Evolutionary conservation across 2,329 filamentous ascomycete genomes (phyloP).

Genomic region (Cytospora leucostoma): DNA sequence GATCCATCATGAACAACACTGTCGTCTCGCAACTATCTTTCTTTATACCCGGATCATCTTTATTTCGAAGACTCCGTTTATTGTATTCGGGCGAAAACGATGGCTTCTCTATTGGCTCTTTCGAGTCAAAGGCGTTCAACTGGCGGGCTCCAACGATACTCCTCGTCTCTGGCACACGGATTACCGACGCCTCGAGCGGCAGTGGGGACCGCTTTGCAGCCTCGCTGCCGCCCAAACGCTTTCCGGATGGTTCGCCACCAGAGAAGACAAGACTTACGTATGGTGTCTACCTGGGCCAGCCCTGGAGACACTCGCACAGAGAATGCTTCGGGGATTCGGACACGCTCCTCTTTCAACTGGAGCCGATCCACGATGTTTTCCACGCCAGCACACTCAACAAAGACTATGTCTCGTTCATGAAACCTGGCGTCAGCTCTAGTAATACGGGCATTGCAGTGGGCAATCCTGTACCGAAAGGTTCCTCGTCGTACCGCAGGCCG

Average conservation of each 20-base stretch:
- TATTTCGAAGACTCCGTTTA: slow-evolving; percentile 66
- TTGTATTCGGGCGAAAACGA: slow-evolving; percentile 71
- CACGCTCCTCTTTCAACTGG: slow-evolving; percentile 70
- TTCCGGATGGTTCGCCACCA: slow-evolving; percentile 46
- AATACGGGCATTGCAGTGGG: slow-evolving; percentile 67
- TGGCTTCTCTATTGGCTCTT: slow-evolving; percentile 77
- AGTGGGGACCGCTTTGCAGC: slow-evolving; percentile 62
- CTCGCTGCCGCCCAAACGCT: slow-evolving; percentile 63
- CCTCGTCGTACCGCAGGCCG: slow-evolving; percentile 46
- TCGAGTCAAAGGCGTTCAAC: slow-evolving; percentile 74
- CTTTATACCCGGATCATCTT: slow-evolving; percentile 64
- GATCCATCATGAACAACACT: slow-evolving; percentile 66
- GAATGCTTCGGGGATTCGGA: slow-evolving; percentile 67
- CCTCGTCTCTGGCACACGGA: slow-evolving; percentile 65
- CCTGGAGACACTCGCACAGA: slow-evolving; percentile 69
- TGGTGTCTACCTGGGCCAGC: slow-evolving; percentile 65
- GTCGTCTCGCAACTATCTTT: slow-evolving; percentile 71
- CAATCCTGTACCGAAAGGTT: slow-evolving; percentile 56
- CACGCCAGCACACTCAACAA: slow-evolving; percentile 62
- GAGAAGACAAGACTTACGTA: slow-evolving; percentile 56
- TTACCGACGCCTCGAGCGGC: slow-evolving; percentile 50
- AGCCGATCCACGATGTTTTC: slow-evolving; percentile 72
- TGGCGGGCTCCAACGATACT: slow-evolving; percentile 75
- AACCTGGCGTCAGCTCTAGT: slow-evolving; percentile 53
- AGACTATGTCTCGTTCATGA: slow-evolving; percentile 70